Evolutionary conservation across 1,284 basidiomycete species (phyloP).

Genomic region (Boletus smithii): DNA sequence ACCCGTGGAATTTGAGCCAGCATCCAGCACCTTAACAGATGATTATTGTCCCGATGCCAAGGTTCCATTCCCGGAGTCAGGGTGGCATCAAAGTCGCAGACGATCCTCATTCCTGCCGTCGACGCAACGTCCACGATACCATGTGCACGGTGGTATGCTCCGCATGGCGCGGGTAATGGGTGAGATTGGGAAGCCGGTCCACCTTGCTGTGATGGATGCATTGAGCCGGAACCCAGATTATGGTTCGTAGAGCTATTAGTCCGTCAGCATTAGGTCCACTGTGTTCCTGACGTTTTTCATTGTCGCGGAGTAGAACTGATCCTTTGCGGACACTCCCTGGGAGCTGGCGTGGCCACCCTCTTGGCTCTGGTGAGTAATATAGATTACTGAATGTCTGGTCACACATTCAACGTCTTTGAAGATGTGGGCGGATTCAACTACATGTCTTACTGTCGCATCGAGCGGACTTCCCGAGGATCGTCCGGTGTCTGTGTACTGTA

Average conservation of each 20-base stretch:
- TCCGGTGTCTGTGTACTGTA: constrained; percentile 72
- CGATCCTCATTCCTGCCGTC: constrained; percentile 25
- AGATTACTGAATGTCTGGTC: background rate
- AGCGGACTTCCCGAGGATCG: constrained; percentile 70
- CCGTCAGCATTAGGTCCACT: background rate
- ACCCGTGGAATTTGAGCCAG: constrained; percentile 61
- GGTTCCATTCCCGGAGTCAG: constrained; percentile 31
- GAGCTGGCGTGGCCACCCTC: constrained; percentile 79
- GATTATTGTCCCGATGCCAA: constrained; percentile 22
- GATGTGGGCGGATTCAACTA: constrained; percentile 83
- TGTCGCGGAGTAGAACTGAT: constrained; percentile 53
- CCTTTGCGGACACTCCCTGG: constrained; percentile 83
- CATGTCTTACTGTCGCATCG: constrained; percentile 65
- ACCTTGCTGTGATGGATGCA: constrained; percentile 69
- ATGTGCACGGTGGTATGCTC: constrained; percentile 78
- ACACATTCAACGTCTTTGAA: constrained; percentile 28
- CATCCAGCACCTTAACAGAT: constrained; percentile 36
- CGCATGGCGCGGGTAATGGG: constrained; percentile 80
- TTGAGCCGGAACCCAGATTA: constrained; percentile 66
- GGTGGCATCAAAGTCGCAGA: constrained; percentile 21
- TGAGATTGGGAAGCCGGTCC: constrained; percentile 69
- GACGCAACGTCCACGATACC: constrained; percentile 37
- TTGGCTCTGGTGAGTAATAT: constrained; percentile 59
- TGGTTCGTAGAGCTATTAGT: constrained; percentile 41
- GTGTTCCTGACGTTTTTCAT: constrained; percentile 7